Evolutionary conservation across 2,329 filamentous ascomycete species (phyloP).

Genomic region (Spiromastix sp.): DNA sequence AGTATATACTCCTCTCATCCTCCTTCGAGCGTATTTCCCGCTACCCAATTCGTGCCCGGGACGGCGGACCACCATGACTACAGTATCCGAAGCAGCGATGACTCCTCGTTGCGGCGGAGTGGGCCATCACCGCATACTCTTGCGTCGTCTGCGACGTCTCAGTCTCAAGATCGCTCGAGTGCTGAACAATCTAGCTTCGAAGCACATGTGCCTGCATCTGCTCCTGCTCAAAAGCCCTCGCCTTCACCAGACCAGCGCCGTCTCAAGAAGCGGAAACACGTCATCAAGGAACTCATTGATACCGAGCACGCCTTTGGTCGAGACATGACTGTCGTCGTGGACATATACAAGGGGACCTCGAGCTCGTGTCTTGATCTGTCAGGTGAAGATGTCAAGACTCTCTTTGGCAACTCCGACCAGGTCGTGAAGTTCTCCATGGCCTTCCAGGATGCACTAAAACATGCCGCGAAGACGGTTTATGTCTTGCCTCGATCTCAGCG

Average conservation of each 20-base stretch:
- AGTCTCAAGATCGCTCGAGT: conserved; percentile 22
- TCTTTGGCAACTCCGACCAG: conserved; percentile 89
- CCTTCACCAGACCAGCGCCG: conserved; percentile 38
- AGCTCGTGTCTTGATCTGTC: conserved; percentile 71
- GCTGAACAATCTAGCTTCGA: conserved; percentile 16
- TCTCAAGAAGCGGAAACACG: conserved; percentile 69
- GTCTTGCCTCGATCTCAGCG: conserved; percentile 49
- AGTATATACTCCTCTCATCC: conserved; percentile 15
- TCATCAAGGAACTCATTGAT: conserved; percentile 85
- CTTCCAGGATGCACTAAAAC: conserved; percentile 72
- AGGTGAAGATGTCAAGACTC: conserved; percentile 70
- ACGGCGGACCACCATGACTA: conserved; percentile 10
- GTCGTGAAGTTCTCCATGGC: conserved; percentile 75
- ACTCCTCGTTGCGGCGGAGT: conserved; percentile 24
- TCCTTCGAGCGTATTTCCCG: conserved; percentile 9
- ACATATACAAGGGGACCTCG: conserved; percentile 93
- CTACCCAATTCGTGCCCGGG: conserved; percentile 6
- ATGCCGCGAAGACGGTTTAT: conserved; percentile 70
- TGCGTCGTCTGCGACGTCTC: conserved; percentile 28
- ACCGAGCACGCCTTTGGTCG: conserved; percentile 85
- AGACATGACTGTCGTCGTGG: conserved; percentile 94
- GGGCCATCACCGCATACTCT: conserved; percentile 22
- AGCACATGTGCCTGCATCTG: too few relatives aligned
- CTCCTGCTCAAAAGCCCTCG: conserved; percentile 14
- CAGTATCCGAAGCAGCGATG: conserved; percentile 25